Conservation (phyloP, 2,329 filamentous ascomycete genomes). For the Rhynchosporium graminicola region DNA sequence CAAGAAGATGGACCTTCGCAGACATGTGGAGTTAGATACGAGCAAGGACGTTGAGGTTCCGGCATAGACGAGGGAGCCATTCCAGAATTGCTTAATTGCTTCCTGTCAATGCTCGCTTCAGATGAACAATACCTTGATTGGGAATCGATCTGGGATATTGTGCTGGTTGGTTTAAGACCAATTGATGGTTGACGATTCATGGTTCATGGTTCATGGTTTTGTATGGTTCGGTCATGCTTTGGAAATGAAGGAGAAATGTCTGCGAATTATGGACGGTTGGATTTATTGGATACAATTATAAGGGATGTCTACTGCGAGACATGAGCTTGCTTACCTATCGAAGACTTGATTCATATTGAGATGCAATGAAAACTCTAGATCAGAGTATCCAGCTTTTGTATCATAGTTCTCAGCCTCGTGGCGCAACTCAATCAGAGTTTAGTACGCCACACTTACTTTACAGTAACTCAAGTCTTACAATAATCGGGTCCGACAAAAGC, state of each 20-base stretch:
- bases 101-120: no score
- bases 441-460: no score
- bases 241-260: neutral
- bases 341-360: no score
- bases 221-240: neutral
- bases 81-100: no score
- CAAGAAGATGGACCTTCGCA: conserved; percentile 67
- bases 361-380: no score
- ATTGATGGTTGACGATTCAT: no score
- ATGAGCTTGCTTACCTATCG: no score
- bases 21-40: conserved; percentile 67
- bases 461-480: no score
- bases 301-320: neutral
- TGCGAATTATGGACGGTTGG: neutral
- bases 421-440: neutral
- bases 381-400: neutral
- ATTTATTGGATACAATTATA: neutral
- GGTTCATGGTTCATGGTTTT: neutral
- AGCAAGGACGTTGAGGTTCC: conserved; percentile 49
- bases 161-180: no score
- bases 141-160: no score
- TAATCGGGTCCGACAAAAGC: neutral
- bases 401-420: neutral
- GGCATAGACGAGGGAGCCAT: conserved; percentile 22
- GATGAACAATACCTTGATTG: no score